These are phyloP conservation scores for Hanseniaspora clermontiae DNA, from an alignment of 805 yeast species.

Conservation along the genomic window DNA sequence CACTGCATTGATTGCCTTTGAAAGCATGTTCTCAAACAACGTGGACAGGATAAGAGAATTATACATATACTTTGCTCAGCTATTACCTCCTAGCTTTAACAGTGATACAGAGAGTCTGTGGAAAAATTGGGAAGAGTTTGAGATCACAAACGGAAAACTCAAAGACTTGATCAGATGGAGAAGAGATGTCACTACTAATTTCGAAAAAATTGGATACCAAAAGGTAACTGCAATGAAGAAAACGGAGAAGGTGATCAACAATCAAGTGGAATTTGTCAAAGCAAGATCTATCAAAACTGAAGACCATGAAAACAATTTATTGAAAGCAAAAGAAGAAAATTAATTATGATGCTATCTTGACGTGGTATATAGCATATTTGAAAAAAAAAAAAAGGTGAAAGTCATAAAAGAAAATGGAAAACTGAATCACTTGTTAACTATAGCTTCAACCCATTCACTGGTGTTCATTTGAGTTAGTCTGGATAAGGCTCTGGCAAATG, in stretches of 20 bases:
- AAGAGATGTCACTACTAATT: neutral
- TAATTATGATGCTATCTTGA: neutral
- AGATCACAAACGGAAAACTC: constrained; percentile 57
- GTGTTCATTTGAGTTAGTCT: constrained; percentile 90
- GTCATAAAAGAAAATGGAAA: neutral
- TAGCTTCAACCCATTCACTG: constrained; percentile 68
- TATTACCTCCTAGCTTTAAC: constrained; percentile 14
- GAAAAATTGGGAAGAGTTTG: constrained; percentile 65
- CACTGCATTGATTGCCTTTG: neutral
- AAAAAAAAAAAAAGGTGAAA: neutral
- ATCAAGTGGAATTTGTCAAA: constrained; percentile 25
- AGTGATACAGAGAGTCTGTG: constrained; percentile 31
- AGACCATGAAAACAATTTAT: neutral
- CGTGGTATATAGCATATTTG: neutral
- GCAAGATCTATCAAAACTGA: neutral
- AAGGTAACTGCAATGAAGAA: neutral
- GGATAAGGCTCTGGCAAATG: constrained; percentile 88
- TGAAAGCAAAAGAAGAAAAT: neutral
- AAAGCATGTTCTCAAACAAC: neutral
- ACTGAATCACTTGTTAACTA: constrained; percentile 1
- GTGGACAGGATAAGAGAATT: constrained; percentile 5
- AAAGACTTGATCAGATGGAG: constrained; percentile 16
- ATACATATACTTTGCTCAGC: neutral
- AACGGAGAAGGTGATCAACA: constrained; percentile 38
- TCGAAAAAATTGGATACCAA: constrained; percentile 3